Base-by-base conservation (phyloP, 2,329 filamentous ascomycete genomes). In the Verticillium nubilum region DNA sequence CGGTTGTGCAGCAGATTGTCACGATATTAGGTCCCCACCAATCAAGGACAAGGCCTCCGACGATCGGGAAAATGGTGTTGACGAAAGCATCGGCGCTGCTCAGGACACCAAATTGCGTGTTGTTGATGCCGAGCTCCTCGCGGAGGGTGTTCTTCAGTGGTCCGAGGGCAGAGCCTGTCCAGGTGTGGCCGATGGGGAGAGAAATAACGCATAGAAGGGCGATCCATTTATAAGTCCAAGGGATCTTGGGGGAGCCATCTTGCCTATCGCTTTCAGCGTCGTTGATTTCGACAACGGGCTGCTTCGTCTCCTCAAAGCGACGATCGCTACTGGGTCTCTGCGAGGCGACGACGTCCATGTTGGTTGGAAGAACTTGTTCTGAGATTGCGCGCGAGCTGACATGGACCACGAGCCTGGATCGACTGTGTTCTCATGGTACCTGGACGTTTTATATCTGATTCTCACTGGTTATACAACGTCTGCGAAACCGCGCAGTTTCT, bases 81-180 rank as follows among this genome's bases (percentile, higher is more conserved):
- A 68, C 64, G 28, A 68, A 67, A 10, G 66, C 58, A 50, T 68
- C 66, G 9, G 66, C 65, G 52, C 63, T 67, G 60, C 58, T 59
- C 26, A 67, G 66, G 25, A 68, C 65, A n/a, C 64, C 66, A 52
- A 67, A 67, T 50, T 67, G 66, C 6, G 65, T 61, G 25, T 67
- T 67, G n/a, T 55, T 67, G 47, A 67, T 64, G 9, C 58, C 59
- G 17, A 67, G 59, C 47, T 67, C 65, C 6, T 63, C 58, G 12
- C 66, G 66, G 0, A 67, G 56, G 4, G 64, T 67, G 52, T 66
- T 67, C 55, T 67, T 67, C 25, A 67, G 58, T 17, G 65, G 66
- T n/a, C 65, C 64, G 0, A 67, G 59, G 9, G 58, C 59, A 5
- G 66, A 58, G 17, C 59, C 58, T 1, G 64, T 67, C 63, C 64